Evolutionary conservation across 2,329 filamentous ascomycete genomes (phyloP).

Genomic region (Raffaelea deltoideospora): DNA sequence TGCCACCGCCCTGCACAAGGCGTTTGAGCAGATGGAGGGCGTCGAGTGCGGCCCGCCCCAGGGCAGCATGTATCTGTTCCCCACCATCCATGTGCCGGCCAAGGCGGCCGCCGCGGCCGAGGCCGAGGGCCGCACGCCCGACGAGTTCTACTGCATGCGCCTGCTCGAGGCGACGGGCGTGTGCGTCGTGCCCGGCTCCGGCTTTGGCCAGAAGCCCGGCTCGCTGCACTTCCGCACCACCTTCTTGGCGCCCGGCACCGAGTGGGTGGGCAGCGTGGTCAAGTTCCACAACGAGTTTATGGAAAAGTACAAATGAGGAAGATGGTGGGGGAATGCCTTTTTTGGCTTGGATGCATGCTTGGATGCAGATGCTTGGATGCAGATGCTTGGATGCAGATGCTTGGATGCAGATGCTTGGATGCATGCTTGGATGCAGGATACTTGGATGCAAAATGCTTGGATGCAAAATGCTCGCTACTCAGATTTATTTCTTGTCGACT

Average conservation of each 20-base stretch:
- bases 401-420: too few species aligned
- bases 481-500: too few species aligned
- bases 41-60: constrained; percentile 81
- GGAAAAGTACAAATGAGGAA: constrained; percentile 71
- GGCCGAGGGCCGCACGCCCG: constrained; percentile 57
- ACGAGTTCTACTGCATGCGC: constrained; percentile 89
- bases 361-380: too few species aligned
- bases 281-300: constrained; percentile 90
- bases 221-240: constrained; percentile 93
- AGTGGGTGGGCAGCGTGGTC: constrained; percentile 77
- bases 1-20: constrained; percentile 73
- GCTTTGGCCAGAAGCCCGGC: constrained; percentile 86
- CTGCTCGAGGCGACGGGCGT: constrained; percentile 89
- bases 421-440: too few species aligned
- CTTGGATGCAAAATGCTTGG: too few species aligned
- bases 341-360: too few species aligned
- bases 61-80: constrained; percentile 98
- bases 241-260: constrained; percentile 88
- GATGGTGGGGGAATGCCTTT: too few species aligned
- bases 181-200: constrained; percentile 81
- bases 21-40: constrained; percentile 90
- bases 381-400: too few species aligned
- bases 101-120: constrained; percentile 65
- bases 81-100: constrained; percentile 65
- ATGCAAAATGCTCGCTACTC: too few species aligned